Evolutionary conservation across 345 rosid species (phyloP).

Genomic region (Hibiscus syriacus): DNA sequence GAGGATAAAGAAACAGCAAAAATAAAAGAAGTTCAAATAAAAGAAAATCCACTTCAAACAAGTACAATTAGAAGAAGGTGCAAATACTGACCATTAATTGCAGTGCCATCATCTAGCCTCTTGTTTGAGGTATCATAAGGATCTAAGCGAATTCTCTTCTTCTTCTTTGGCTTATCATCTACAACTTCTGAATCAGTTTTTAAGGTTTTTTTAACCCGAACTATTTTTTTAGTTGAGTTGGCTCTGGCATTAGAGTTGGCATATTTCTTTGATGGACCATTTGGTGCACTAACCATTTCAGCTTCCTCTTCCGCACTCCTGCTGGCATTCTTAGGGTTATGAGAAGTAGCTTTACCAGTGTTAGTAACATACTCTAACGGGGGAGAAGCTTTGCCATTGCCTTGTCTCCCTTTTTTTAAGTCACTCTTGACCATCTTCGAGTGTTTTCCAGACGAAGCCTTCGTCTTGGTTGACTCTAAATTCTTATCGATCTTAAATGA

Average conservation of each 20-base stretch:
- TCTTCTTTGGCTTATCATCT: slow-evolving; percentile 50
- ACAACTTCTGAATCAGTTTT: slow-evolving; percentile 23
- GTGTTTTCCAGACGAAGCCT: slow-evolving; percentile 12
- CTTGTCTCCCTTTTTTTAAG: slow-evolving; percentile 11
- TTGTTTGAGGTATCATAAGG: slow-evolving; percentile 81
- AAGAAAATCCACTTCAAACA: neutral
- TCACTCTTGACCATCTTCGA: slow-evolving; percentile 16
- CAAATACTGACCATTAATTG: slow-evolving; percentile 41
- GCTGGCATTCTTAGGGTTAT: slow-evolving; percentile 18
- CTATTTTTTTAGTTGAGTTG: slow-evolving; percentile 23
- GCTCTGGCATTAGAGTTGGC: slow-evolving; percentile 15
- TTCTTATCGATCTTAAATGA: neutral
- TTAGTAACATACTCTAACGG: slow-evolving; percentile 6
- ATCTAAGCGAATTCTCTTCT: slow-evolving; percentile 62
- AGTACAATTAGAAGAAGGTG: neutral
- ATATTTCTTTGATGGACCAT: slow-evolving; percentile 17
- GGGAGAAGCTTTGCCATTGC: slow-evolving; percentile 16
- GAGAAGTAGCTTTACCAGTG: slow-evolving; percentile 24
- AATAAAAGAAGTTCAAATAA: neutral
- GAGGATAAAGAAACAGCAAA: slow-evolving; percentile 11
- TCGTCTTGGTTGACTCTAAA: neutral
- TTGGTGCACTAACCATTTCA: slow-evolving; percentile 10
- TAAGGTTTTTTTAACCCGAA: slow-evolving; percentile 20
- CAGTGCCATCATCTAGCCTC: slow-evolving; percentile 57
- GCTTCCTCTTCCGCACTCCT: slow-evolving; percentile 15